Percentiles rank a stretch among this genome's conserved stretches.
Conservation (phyloP, 2,329 filamentous ascomycete species). For the Stemphylium vesicarium region DNA sequence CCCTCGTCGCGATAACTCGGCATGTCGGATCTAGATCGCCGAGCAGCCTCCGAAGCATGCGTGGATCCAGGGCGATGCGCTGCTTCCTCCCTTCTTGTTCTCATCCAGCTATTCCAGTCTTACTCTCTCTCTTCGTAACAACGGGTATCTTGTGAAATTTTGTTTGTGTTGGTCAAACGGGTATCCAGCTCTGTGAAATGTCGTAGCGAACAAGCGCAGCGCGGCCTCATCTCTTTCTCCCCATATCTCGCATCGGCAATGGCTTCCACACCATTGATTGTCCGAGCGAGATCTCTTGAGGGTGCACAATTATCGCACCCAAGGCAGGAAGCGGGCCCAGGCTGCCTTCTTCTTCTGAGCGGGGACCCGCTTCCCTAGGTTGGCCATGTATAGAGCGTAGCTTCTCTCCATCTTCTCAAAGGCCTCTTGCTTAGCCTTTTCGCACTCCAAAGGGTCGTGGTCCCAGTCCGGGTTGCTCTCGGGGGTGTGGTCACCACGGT, state of each 20-base stretch:
- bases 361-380: constrained; percentile 15
- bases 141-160: constrained; percentile 11
- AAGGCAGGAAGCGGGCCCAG: constrained; percentile 30
- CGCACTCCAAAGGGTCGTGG: constrained; percentile 30
- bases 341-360: constrained; percentile 28
- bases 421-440: constrained; percentile 27
- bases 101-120: background rate
- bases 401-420: constrained; percentile 32
- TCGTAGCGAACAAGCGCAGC: background rate
- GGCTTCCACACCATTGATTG: too few species aligned
- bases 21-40: constrained; percentile 2
- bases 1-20: constrained; percentile 4
- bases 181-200: constrained; percentile 5
- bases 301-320: constrained; percentile 10
- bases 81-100: background rate
- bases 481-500: constrained; percentile 35
- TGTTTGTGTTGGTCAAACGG: constrained; percentile 4
- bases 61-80: background rate
- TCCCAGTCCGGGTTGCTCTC: constrained; percentile 36
- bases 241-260: too few species aligned
- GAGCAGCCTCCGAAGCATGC: constrained; percentile 13
- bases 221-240: background rate
- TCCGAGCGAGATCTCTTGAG: background rate
- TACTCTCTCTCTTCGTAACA: constrained; percentile 5
- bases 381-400: constrained; percentile 34